Percentiles rank a stretch among this genome's conserved stretches.
phyloP scores from a whole-genome alignment of 805 yeast genomes.

The Pichia ethanolica region DNA sequence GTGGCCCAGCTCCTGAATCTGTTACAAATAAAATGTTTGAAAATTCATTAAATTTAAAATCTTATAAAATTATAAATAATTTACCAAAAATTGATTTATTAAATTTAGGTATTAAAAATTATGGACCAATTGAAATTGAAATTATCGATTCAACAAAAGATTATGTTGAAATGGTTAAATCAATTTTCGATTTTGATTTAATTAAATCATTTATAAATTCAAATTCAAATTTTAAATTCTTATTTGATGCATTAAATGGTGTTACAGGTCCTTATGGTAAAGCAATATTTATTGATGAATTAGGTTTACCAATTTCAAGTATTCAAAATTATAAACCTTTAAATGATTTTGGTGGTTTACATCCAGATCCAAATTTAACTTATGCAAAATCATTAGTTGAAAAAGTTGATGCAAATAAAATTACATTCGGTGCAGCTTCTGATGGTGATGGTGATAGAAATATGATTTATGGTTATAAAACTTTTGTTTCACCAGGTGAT shows the following conservation, averaged over 20 bases:
- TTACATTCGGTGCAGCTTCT: constrained; percentile 97
- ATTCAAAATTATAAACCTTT: constrained; percentile 74
- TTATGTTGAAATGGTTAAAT: constrained; percentile 72
- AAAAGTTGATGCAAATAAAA: constrained; percentile 70
- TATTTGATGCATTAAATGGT: constrained; percentile 90
- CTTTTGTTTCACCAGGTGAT: constrained; percentile 97
- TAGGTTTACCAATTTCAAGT: constrained; percentile 62
- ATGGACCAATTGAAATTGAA: constrained; percentile 66
- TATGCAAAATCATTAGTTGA: constrained; percentile 85
- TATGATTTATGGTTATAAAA: constrained; percentile 92
- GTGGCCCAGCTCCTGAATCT: constrained; percentile 97
- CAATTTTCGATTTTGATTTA: constrained; percentile 79
- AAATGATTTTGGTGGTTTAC: constrained; percentile 95
- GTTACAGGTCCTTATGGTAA: constrained; percentile 95
- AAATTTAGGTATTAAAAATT: constrained; percentile 41
- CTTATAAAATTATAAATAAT: constrained; percentile 52
- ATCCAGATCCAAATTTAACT: constrained; percentile 96
- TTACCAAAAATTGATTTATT: constrained; percentile 61
- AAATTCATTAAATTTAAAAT: constrained; percentile 47
- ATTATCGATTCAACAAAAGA: constrained; percentile 75
- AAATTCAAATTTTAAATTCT: constrained; percentile 54
- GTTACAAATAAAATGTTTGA: constrained; percentile 86
- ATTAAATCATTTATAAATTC: constrained; percentile 62
- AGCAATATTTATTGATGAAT: constrained; percentile 75
- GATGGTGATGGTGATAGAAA: constrained; percentile 99